Evolutionary conservation across 1,139 yeast species (phyloP).

Genomic region (Debaryomyces fabryi): DNA sequence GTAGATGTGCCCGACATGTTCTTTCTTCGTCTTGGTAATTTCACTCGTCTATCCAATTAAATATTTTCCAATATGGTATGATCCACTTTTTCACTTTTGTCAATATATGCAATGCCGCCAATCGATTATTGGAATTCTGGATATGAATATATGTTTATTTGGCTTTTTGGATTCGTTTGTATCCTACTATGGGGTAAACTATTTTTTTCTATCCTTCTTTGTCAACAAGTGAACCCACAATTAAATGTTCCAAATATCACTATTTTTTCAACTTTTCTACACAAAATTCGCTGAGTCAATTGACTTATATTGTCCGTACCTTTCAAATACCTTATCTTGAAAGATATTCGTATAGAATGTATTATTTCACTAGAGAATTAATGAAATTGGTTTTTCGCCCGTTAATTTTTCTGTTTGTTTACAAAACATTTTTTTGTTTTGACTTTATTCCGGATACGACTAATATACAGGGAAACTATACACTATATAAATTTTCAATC

Average conservation of each 20-base stretch:
- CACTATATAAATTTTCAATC: not conserved
- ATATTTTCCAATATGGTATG: not conserved
- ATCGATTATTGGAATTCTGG: not conserved
- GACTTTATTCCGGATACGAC: slow-evolving; percentile 5
- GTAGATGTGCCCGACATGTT: slow-evolving; percentile 28
- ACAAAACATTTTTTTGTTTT: slow-evolving; percentile 14
- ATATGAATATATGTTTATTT: not conserved
- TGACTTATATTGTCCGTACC: not conserved
- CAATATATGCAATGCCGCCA: slow-evolving; percentile 1
- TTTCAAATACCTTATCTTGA: slow-evolving; percentile 3
- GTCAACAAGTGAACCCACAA: slow-evolving; percentile 5
- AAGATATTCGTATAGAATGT: slow-evolving; percentile 1
- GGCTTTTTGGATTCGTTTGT: not conserved
- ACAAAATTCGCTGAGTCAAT: not conserved
- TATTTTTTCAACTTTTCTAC: slow-evolving; percentile 1
- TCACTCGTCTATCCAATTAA: not conserved
- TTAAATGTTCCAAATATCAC: slow-evolving; percentile 7
- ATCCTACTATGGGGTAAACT: not conserved
- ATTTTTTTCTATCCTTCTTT: slow-evolving; percentile 1
- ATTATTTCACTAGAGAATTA: slow-evolving; percentile 5
- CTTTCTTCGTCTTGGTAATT: not conserved
- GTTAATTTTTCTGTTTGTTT: slow-evolving; percentile 17
- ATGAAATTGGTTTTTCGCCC: slow-evolving; percentile 14
- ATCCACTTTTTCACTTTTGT: not conserved
- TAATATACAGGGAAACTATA: slow-evolving; percentile 7